A percentile compares a stretch with the other conserved stretches of the same genome.
phyloP scores from a whole-genome alignment of 495 filamentous ascomycete genomes.

The Rusavskia elegans region DNA sequence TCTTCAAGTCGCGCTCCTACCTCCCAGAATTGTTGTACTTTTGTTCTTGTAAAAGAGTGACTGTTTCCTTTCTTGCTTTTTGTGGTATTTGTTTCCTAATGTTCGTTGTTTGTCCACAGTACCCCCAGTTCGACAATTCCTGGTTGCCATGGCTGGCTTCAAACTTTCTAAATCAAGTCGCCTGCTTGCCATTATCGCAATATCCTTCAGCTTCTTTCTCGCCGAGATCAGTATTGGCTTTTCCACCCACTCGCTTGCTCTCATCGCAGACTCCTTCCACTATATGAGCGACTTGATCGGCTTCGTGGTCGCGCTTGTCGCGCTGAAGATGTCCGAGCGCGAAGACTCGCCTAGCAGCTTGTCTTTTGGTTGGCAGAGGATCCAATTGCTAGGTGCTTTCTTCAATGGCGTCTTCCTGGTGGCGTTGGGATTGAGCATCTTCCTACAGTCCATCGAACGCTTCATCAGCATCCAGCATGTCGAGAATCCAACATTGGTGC shows the following conservation, averaged over 20 bases:
- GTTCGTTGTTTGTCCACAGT: no score
- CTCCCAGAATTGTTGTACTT: no score
- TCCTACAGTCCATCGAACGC: conserved; percentile 74
- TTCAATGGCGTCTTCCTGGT: conserved; percentile 88
- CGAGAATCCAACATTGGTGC: conserved; percentile 56
- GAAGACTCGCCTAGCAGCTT: conserved; percentile 21
- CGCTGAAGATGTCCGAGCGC: conserved; percentile 36
- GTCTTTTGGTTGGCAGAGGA: conserved; percentile 57
- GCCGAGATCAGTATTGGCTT: conserved; percentile 50
- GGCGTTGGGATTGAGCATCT: conserved; percentile 81
- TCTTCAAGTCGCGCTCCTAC: no score
- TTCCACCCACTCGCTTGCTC: conserved; percentile 64
- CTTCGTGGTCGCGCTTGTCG: conserved; percentile 69
- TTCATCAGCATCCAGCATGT: conserved; percentile 45
- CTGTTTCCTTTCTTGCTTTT: no score
- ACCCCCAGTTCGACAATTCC: no score
- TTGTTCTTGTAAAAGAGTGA: no score
- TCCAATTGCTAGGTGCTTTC: conserved; percentile 75
- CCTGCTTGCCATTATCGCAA: conserved; percentile 28
- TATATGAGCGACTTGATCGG: conserved; percentile 92
- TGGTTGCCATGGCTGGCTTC: background rate
- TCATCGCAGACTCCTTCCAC: conserved; percentile 88
- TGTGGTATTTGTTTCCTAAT: no score
- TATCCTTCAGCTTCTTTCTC: conserved; percentile 34
- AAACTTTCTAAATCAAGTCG: conserved; percentile 15